phyloP scores from a whole-genome alignment of 1,284 basidiomycete genomes.

The Lignosus rhinocerotis region DNA sequence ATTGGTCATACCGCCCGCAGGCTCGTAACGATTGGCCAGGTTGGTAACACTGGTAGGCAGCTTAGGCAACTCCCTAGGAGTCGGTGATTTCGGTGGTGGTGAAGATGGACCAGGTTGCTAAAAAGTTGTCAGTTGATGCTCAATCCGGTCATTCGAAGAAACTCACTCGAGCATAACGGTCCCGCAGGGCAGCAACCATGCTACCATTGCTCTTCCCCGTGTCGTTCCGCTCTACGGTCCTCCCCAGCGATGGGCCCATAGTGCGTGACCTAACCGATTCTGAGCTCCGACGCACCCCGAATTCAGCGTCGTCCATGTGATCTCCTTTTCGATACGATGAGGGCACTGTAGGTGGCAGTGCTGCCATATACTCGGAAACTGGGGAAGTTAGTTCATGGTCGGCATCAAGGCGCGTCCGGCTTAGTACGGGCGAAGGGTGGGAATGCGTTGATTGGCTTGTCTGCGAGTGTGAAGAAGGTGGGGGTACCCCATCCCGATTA shows the following conservation, averaged over 20 bases:
- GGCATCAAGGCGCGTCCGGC: not conserved
- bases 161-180: conserved; percentile 59
- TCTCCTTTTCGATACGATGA: conserved; percentile 30
- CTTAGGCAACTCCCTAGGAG: conserved; percentile 60
- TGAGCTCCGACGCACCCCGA: conserved; percentile 30
- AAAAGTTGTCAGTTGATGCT: not conserved
- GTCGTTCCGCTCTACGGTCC: conserved; percentile 33
- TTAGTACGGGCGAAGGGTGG: not conserved
- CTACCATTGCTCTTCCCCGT: conserved; percentile 50
- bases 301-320: conserved; percentile 40
- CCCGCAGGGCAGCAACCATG: conserved; percentile 68
- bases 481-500: not conserved
- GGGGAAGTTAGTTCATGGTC: not conserved
- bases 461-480: conserved; percentile 6
- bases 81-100: conserved; percentile 49
- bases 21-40: conserved; percentile 64
- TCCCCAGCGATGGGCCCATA: conserved; percentile 22
- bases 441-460: not conserved
- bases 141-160: conserved; percentile 27
- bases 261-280: conserved; percentile 9
- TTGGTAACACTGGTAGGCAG: conserved; percentile 63
- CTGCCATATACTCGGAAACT: not conserved
- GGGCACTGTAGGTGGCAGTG: not conserved
- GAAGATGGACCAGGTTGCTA: conserved; percentile 51
- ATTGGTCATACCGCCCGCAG: not conserved